Conservation (phyloP, 2,329 filamentous ascomycete genomes). For the Aspergillus aculeatus region DNA sequence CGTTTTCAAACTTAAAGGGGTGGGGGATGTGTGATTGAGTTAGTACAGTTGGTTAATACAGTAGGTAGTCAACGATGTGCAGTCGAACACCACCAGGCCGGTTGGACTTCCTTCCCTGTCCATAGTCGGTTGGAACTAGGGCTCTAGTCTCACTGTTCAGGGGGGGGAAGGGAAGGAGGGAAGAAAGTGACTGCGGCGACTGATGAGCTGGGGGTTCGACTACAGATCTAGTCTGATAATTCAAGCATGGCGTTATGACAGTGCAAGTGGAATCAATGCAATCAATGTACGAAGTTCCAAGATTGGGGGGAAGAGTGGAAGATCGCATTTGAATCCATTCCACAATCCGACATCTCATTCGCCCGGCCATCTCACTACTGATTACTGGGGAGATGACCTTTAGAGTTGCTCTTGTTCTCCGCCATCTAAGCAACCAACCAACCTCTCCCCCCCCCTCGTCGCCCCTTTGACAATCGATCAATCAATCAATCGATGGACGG, state of each 20-base stretch:
- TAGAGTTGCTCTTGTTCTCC: neutral
- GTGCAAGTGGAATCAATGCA: neutral
- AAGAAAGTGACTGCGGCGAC: too few relatives aligned
- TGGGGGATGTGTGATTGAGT: neutral
- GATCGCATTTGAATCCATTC: neutral
- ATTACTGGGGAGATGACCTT: neutral
- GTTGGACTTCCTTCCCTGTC: conserved; percentile 4
- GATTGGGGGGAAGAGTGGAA: neutral
- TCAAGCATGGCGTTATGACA: conserved; percentile 14
- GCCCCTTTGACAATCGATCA: neutral
- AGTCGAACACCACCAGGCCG: neutral
- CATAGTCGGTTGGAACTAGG: neutral
- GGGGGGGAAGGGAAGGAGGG: neutral
- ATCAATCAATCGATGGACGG: neutral
- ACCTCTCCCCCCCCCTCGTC: neutral
- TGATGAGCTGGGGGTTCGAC: neutral
- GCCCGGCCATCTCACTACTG: conserved; percentile 3
- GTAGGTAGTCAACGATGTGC: neutral
- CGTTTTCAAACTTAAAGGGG: neutral
- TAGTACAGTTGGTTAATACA: neutral
- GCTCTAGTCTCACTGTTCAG: neutral
- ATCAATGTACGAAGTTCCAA: neutral
- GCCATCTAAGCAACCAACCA: neutral
- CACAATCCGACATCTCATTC: conserved; percentile 10
- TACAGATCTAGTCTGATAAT: conserved; percentile 10